Conservation (phyloP, 2,329 filamentous ascomycete species). For the Esteya vermicola region DNA sequence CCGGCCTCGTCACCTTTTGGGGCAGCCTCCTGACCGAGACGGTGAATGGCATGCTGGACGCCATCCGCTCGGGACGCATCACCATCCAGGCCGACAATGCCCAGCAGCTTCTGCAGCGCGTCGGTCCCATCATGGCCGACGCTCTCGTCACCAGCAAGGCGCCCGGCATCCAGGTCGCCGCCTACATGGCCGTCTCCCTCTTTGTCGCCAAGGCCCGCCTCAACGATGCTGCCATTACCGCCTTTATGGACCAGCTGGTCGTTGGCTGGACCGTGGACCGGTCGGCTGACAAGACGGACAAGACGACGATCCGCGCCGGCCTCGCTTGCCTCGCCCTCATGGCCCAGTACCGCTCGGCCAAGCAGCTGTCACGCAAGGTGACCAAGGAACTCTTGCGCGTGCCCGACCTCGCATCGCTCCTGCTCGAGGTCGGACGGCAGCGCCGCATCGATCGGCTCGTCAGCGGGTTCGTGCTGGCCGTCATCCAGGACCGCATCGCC, state of each 20-base stretch:
- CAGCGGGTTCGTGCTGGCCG: constrained; percentile 54
- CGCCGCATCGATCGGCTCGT: constrained; percentile 58
- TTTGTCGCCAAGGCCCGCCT: constrained; percentile 72
- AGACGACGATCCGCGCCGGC: constrained; percentile 56
- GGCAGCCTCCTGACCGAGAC: constrained; percentile 77
- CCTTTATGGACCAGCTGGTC: constrained; percentile 80
- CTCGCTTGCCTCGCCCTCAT: constrained; percentile 70
- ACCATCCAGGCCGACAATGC: constrained; percentile 68
- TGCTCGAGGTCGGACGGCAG: constrained; percentile 48
- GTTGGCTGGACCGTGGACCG: constrained; percentile 62
- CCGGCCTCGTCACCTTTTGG: constrained; percentile 78
- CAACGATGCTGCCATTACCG: constrained; percentile 65
- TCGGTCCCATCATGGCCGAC: constrained; percentile 59
- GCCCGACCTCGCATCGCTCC: constrained; percentile 40
- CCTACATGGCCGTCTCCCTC: constrained; percentile 82
- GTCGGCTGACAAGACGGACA: too few relatives aligned
- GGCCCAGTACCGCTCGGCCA: constrained; percentile 61
- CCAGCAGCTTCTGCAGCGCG: constrained; percentile 56
- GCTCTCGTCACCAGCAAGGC: constrained; percentile 63
- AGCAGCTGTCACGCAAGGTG: constrained; percentile 54
- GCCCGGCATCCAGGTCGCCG: constrained; percentile 68
- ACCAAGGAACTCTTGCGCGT: constrained; percentile 55
- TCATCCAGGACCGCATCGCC: constrained; percentile 45
- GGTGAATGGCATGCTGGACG: constrained; percentile 68
- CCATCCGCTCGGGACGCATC: constrained; percentile 58